Evolutionary conservation across 73 alveolate genomes (phyloP), one percentile per base, ranked within the genome.

Genomic region (Tetrahymena malaccensis): DNA sequence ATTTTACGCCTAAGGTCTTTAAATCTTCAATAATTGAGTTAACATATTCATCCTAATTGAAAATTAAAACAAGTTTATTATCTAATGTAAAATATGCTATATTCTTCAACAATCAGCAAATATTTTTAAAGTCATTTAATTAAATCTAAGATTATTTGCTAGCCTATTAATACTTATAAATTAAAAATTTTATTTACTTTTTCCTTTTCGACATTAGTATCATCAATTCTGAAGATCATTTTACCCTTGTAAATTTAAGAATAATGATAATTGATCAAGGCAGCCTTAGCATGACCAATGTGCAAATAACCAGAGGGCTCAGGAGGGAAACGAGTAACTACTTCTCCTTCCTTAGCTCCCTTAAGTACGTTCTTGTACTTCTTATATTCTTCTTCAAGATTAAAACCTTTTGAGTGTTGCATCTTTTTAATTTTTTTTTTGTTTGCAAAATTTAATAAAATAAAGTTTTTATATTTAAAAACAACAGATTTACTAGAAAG

Each of bases 221-320:
- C 99, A 96, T 99, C 99, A 96, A 99, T 99, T 95, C 99, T 97
- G 94, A 99, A 96, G 50, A 99, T 98, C 99, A 99, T 99, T 96
- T 98, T 95, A 43, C 99, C 99, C 83, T 98, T 96, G 96, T 98
- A 99, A 96, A 97, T 97, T 97, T 98, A 96, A 19, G 99, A 98
- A 93, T 98, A 99, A 97, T 99, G 99, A 96, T 98, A 99, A 97
- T 98, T 98, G 85, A 99, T 96, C 99, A 99, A 97, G 37, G 99
- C 99, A 7, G 99, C 99, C 96, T 99, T 99, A 10, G 98, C 98
- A 85, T 99, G 99, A 55, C 99, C 99, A 93, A 99, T 98, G 94
- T 99, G 99, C 57, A 99, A 97, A 95, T 98, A 99, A 57, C 99
- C 99, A 93, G 98, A 96, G 33, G 99, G 99, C 94, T 94, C 97